Evolutionary conservation across 2,329 filamentous ascomycete species (phyloP), one percentile per base, ranked within the genome.

Genomic region (Tolypocladium nubicola): DNA sequence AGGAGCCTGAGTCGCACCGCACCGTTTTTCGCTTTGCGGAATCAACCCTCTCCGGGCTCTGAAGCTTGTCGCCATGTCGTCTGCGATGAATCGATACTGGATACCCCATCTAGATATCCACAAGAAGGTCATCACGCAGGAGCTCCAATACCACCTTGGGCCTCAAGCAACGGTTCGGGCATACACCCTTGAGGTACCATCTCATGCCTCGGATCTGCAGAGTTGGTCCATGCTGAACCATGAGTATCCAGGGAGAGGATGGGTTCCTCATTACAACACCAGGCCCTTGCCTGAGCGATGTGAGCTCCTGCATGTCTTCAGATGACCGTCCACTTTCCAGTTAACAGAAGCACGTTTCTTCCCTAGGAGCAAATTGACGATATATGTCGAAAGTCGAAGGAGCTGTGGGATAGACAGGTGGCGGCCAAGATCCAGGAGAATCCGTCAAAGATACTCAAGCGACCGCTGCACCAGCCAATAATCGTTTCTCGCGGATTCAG

Each of bases 201-300:
- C 6, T 23, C 30, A 13, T 9, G 14, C 10, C n/a, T 16, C 8
- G 37, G 11, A 21, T 37, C 7, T n/a, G 40, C 45, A 9, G 47
- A 35, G 43, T 10, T n/a, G 7, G 39, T 6, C 13, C 26, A 19
- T 47, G 8, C 41, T 58, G 52, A 10, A 54, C 60, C 61, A 49
- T 60, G 52, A 37, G 35, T 30, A 63, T 57, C 53, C 59, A 83
- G 81, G 81, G 81, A 63, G 80, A 84, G 70, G 81, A 84, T 67
- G 82, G 82, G 2, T 84, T 79, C 63, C 73, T 85, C 58, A 83
- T 84, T 64, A 79, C 76, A 37, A 83, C 80, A 2, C 79, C 80
- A 9, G 81, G 81, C 39, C 73, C 76, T 56, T 84, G 80, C 65
- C 68, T 84, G 62, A 82, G 79, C 62, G 81, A 85, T 73, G 81